A percentile compares a stretch with the other conserved stretches of the same genome.
These are phyloP conservation scores for Hymenoscyphus occultus DNA, from an alignment of 2,329 filamentous ascomycete genomes.

Conservation along the genomic window DNA sequence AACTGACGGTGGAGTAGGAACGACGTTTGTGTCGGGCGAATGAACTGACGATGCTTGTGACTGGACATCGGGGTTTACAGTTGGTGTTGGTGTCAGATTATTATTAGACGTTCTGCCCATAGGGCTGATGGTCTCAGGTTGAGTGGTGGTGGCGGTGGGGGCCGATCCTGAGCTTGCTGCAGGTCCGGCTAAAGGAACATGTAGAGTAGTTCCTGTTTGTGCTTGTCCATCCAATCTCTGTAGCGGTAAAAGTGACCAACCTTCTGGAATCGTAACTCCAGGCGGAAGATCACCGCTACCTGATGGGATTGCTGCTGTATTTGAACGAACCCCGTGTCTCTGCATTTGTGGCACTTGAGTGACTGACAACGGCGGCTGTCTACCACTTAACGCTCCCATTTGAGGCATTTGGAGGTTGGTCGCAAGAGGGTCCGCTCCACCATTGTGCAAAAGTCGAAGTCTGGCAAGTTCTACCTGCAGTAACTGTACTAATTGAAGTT, in stretches of 20 bases:
- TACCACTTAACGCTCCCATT: slow-evolving; percentile 13
- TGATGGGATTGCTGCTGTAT: slow-evolving; percentile 52
- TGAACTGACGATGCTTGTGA: slow-evolving; percentile 29
- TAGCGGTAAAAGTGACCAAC: slow-evolving; percentile 63
- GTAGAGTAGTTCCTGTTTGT: slow-evolving; percentile 16
- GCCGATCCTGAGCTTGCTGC: slow-evolving; percentile 25
- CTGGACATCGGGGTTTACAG: slow-evolving; percentile 23
- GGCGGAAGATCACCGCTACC: slow-evolving; percentile 61
- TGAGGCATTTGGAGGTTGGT: slow-evolving; percentile 32
- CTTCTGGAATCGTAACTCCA: slow-evolving; percentile 60
- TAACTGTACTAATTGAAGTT: slow-evolving; percentile 65
- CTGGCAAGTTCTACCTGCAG: slow-evolving; percentile 66
- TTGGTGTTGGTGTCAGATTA: slow-evolving; percentile 28
- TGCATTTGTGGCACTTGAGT: slow-evolving; percentile 29
- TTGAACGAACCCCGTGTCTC: slow-evolving; percentile 47
- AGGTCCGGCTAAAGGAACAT: slow-evolving; percentile 20
- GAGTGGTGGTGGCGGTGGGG: slow-evolving; percentile 28
- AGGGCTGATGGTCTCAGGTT: slow-evolving; percentile 27
- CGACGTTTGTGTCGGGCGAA: slow-evolving; percentile 30
- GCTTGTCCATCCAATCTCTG: slow-evolving; percentile 42
- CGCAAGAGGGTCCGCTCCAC: slow-evolving; percentile 23
- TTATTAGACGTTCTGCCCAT: slow-evolving; percentile 30
- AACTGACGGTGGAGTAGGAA: slow-evolving; percentile 27
- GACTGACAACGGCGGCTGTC: slow-evolving; percentile 12
- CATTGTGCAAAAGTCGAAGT: slow-evolving; percentile 46